A percentile compares a stretch with the other conserved stretches of the same genome.
phyloP scores from a whole-genome alignment of 2,329 filamentous ascomycete species.

The Xylaria sp. region DNA sequence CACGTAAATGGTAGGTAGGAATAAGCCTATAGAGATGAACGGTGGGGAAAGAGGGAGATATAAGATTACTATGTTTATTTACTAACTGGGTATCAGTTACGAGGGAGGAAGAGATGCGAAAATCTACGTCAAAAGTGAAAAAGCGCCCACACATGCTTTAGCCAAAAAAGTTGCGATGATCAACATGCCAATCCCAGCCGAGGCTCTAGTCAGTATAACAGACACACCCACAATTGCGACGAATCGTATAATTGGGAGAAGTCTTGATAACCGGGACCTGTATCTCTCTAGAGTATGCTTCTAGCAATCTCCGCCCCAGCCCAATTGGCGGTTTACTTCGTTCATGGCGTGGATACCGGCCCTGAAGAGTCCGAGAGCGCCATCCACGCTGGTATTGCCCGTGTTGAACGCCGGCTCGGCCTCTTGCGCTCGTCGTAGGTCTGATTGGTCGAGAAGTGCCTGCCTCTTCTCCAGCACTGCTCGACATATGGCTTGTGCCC shows the following conservation, averaged over 20 bases:
- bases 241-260: slow-evolving; percentile 18
- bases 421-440: slow-evolving; percentile 59
- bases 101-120: neutral
- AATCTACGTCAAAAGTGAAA: slow-evolving; percentile 6
- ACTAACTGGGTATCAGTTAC: neutral
- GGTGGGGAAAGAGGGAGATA: neutral
- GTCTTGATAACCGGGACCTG: slow-evolving; percentile 1
- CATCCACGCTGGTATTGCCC: slow-evolving; percentile 54
- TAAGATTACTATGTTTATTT: neutral
- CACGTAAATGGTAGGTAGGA: neutral
- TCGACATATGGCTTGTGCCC: slow-evolving; percentile 68
- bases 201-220: slow-evolving; percentile 15
- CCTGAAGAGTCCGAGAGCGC: slow-evolving; percentile 55
- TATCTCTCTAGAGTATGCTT: slow-evolving; percentile 23
- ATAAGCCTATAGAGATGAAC: neutral
- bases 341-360: slow-evolving; percentile 63
- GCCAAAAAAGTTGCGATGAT: slow-evolving; percentile 20
- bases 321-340: slow-evolving; percentile 63
- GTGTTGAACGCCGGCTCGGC: slow-evolving; percentile 53
- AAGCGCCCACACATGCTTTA: slow-evolving; percentile 2
- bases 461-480: slow-evolving; percentile 68
- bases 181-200: slow-evolving; percentile 9
- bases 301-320: slow-evolving; percentile 58
- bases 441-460: slow-evolving; percentile 65
- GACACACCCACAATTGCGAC: slow-evolving; percentile 15